Evolutionary conservation across 148 eudicot species (phyloP), one percentile per base, ranked within the genome.

Genomic region (Rhododendron ferrugineum): DNA sequence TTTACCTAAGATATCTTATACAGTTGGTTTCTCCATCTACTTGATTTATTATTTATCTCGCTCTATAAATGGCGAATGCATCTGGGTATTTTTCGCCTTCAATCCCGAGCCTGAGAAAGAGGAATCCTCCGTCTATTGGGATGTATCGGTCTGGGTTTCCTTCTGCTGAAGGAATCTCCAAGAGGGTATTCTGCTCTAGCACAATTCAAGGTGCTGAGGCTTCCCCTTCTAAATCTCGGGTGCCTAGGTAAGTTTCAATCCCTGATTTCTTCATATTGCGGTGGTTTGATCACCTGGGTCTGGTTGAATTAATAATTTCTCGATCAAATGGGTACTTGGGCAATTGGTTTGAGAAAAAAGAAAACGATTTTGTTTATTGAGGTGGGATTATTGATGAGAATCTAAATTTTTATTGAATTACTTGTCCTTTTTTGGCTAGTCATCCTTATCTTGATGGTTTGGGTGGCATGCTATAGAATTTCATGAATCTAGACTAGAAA

Each of bases 121-220:
- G 88, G 77, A 86, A 85, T 85, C 47, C 60, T 77, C 73, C 85
- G 8, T 87, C 86, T 13, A 74, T 85, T 52, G 86, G 88, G 75
- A 18, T 90, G 14, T 79, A 60, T 87, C 87, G 93, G 85, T 88
- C 90, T 90, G 92, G 90, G 92, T 86, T 87, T 89, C 86, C 85
- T 86, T 88, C 89, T 26, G 64, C 77, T 84, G 87, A 60, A 28
- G 88, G 89, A 30, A 79, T 85, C 56, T n/a, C 34, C 82, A 82
- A 84, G 79, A 90, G 93, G 89, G 89, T 89, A 28, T 85, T 92
- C 13, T 93, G 91, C 52, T 85, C 91, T 20, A 84, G 85, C 75
- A 83, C 85, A 42, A 47, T 66, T 79, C 88, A 89, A 49, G 92
- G 90, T 44, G 85, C 87, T 5, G 88, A 88, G 28, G 89, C 80